Evolutionary conservation across 352 stramenopile species (phyloP), one percentile per base, ranked within the genome.

Genomic region (Globisporangium lucens): DNA sequence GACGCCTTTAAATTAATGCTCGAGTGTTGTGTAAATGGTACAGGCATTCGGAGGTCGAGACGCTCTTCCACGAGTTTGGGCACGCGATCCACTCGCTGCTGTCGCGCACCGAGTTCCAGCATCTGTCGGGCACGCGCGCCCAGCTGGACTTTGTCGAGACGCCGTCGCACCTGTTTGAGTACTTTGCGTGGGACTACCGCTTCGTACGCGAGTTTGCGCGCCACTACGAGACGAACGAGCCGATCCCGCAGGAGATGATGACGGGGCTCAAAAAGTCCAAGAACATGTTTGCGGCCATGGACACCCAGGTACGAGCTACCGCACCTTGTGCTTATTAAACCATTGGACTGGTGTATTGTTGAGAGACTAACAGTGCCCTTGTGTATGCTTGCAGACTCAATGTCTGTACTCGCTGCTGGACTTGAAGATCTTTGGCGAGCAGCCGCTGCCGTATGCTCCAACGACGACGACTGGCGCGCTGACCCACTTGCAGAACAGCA

Each of bases 51-150:
- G 97, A 99, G 76, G 92, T 98, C 12, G 95, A 99, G 83, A 99
- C 97, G 8, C 83, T 99, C 5, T 98, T 98, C 72, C 97, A 99
- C 71, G 97, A 99, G 79, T 99, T 99, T 71, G 97, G 97, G 4
- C 97, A 99, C 74, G 97, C 94, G 27, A 84, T 99, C 71, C 97
- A 99, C 77, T 99, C 97, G 20, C 73, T 99, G 43, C 77, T 99
- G 8, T 98, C 91, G 38, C 83, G 88, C 27, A 99, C 97, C 6
- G 89, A 97, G 61, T 99, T 99, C 69, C 98, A 99, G 82, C 98
- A 99, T 68, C 70, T 99, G 20, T 97, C 90, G 4, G 98, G 98
- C 24, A 99, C 97, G 13, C 85, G 96, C 20, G 93, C 90, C 43
- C 87, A 89, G 33, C 70, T 97, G 61, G 97, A 99, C 72, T 99